phyloP scores from a whole-genome alignment of 371 early-diverging fungal species.

The Rhizomucor miehei region DNA sequence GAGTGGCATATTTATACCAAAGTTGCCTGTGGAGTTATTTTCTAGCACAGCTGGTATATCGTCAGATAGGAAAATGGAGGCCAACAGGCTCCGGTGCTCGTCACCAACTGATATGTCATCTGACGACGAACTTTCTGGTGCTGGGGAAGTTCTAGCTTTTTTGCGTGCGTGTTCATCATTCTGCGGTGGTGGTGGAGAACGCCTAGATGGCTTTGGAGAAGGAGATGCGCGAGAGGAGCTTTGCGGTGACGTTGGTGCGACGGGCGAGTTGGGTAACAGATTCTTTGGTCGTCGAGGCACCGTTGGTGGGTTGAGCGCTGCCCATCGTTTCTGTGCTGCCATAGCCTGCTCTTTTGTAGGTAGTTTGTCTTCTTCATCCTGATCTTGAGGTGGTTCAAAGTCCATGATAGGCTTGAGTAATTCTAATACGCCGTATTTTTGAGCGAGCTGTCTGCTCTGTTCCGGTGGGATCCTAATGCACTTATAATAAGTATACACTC shows the following conservation, averaged over 20 bases:
- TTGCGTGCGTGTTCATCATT: too few species aligned
- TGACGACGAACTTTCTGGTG: neutral
- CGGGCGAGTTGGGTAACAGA: neutral
- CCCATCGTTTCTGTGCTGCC: neutral
- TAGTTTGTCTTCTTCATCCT: constrained; percentile 9
- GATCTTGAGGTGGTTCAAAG: constrained; percentile 46
- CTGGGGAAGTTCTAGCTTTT: neutral
- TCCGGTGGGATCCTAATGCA: constrained; percentile 75
- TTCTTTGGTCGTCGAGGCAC: too few species aligned
- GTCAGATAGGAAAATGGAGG: constrained; percentile 62
- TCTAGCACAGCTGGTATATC: constrained; percentile 54
- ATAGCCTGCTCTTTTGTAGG: constrained; percentile 31
- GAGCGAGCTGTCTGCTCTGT: constrained; percentile 68
- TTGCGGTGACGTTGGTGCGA: neutral
- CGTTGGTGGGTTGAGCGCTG: too few species aligned
- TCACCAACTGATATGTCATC: neutral
- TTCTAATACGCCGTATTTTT: constrained; percentile 64
- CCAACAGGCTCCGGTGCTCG: constrained; percentile 52
- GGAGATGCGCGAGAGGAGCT: neutral
- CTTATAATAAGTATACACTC: too few species aligned
- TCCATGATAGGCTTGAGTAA: constrained; percentile 63
- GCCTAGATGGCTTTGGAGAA: neutral
- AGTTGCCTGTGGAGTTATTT: neutral
- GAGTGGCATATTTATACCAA: neutral
- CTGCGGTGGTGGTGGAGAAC: neutral